phyloP scores from a whole-genome alignment of 202 grass and related monocot genomes.

The Musa balbisiana region DNA sequence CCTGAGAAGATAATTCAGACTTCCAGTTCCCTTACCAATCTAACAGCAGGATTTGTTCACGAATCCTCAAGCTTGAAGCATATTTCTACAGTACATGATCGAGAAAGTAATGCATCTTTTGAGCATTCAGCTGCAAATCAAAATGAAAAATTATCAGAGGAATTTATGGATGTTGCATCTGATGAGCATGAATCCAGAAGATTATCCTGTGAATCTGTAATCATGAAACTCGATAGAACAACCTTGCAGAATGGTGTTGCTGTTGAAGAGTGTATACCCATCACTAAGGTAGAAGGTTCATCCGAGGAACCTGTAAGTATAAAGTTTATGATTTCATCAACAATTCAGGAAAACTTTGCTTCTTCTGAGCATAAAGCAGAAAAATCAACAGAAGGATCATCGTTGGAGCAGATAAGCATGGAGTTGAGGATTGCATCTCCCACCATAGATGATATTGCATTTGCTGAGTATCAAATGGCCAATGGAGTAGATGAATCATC shows the following conservation, averaged over 20 bases:
- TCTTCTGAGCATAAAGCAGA: neutral
- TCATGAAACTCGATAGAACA: neutral
- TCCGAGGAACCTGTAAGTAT: neutral
- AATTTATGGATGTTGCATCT: neutral
- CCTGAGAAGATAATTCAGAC: conserved; percentile 30
- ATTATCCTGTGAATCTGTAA: neutral
- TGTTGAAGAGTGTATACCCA: neutral
- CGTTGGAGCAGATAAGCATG: neutral
- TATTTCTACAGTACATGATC: neutral
- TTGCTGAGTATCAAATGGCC: neutral
- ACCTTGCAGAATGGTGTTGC: neutral
- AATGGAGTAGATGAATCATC: neutral
- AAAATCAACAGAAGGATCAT: neutral
- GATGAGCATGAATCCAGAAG: neutral
- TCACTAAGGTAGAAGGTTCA: neutral
- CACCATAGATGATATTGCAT: neutral
- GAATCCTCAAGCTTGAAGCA: conserved; percentile 11
- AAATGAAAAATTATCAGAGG: neutral
- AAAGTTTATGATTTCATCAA: neutral
- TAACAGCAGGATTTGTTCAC: conserved; percentile 11
- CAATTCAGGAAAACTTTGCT: neutral
- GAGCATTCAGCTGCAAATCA: neutral
- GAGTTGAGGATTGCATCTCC: neutral
- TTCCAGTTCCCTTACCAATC: conserved; percentile 1
- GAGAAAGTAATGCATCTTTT: neutral